Evolutionary conservation across 495 filamentous ascomycete genomes (phyloP), one percentile per base, ranked within the genome.

Genomic region (Podospora bellae-mahoneyi): DNA sequence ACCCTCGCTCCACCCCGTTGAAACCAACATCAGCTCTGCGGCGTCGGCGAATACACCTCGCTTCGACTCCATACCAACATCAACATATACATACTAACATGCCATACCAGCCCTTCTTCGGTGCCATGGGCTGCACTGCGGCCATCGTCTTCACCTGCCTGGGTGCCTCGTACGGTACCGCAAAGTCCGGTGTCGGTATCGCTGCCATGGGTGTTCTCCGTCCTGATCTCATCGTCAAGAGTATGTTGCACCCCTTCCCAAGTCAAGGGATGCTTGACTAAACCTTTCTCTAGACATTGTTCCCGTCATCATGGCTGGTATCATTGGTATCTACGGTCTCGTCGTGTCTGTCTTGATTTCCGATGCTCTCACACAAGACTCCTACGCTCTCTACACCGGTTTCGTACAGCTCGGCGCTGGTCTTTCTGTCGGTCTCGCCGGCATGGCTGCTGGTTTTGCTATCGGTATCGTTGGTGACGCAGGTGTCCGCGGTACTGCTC

Each of bases 261-360:
- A 13, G 39, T 13, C 60, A 54, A 1, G 53, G 15, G 9, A 48
- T 19, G 5, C 10, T n/a, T 18, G 23, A 27, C 20, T 30, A 67
- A 67, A 54, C 55, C 4, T 10, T 19, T 16, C 7, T 30, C 32
- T 71, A 99, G 95, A 98, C 86, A 97, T 99, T 78, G 93, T 99
- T 68, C 95, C 95, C 77, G 95, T 99, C 81, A 96, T 99, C 87
- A 99, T 99, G 95, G 95, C 95, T 85, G 95, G 95, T 98, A 99
- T 99, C 84, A 97, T 99, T 81, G 96, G 91, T 90, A 99, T 99
- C 83, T 99, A 99, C 86, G 95, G 95, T 75, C 88, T 99, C 64
- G 95, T 99, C 84, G 95, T 99, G 65, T 97, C 94, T 4, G 95
- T 99, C 81, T 81, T 99, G 78, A 94, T 99, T 80, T 97, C 96